Conservation (phyloP, 306 rosid species). For the Dryas alaskensis region DNA sequence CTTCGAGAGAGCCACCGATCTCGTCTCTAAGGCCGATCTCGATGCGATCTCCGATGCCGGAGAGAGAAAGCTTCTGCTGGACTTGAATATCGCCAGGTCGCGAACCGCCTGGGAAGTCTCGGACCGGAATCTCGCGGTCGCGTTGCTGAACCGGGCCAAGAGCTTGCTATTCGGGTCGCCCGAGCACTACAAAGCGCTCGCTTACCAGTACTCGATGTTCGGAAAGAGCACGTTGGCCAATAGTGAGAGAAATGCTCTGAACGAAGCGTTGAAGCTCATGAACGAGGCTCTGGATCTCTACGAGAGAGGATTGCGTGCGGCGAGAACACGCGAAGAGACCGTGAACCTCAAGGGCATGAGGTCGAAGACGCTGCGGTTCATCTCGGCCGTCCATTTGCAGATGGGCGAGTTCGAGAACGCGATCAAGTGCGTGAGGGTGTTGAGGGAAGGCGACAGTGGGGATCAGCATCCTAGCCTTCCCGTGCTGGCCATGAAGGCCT, state of each 20-base stretch:
- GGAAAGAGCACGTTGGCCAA: conserved; percentile 58
- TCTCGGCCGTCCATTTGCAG: conserved; percentile 82
- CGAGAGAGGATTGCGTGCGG: conserved; percentile 61
- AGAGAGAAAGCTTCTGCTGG: conserved; percentile 59
- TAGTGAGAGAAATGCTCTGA: conserved; percentile 34
- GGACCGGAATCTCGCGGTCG: conserved; percentile 60
- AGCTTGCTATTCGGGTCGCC: conserved; percentile 53
- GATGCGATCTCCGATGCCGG: conserved; percentile 35
- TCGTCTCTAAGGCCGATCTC: conserved; percentile 48
- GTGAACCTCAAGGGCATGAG: conserved; percentile 50
- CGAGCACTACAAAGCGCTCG: conserved; percentile 55
- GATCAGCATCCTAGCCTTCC: conserved; percentile 85
- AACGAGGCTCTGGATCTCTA: conserved; percentile 78
- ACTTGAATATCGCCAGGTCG: conserved; percentile 71
- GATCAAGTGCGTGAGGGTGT: conserved; percentile 78
- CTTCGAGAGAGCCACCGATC: conserved; percentile 79
- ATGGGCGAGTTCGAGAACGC: conserved; percentile 77
- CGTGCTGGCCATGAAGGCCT: conserved; percentile 89
- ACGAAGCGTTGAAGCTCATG: conserved; percentile 76
- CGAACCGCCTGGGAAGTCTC: conserved; percentile 80
- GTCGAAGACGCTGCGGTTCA: conserved; percentile 71
- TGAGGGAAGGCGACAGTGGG: conserved; percentile 69
- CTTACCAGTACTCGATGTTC: conserved; percentile 55
- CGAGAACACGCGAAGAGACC: conserved; percentile 51
- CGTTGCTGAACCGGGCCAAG: conserved; percentile 75